Evolutionary conservation across 352 stramenopile genomes (phyloP).

Genomic region (Phytophthora agathidicida): DNA sequence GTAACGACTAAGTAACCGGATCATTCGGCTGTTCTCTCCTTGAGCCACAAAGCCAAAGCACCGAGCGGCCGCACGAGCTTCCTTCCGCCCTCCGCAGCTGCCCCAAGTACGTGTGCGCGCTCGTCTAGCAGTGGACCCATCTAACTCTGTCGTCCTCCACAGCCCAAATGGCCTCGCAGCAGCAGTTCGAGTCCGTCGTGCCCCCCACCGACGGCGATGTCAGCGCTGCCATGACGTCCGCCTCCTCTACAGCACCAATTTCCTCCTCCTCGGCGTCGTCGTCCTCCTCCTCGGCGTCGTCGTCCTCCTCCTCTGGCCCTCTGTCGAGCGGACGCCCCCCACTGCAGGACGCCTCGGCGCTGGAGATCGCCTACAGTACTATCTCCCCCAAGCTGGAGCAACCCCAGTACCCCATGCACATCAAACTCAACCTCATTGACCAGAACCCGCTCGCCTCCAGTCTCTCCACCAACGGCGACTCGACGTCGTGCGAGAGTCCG

Average conservation of each 20-base stretch:
- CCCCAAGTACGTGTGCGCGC: slow-evolving; percentile 11
- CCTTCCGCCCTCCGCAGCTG: slow-evolving; percentile 36
- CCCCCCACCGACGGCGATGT: slow-evolving; percentile 5
- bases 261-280: slow-evolving; percentile 1
- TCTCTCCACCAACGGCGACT: slow-evolving; percentile 55
- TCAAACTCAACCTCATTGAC: slow-evolving; percentile 87
- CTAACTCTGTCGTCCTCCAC: slow-evolving; percentile 11
- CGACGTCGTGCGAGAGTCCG: slow-evolving; percentile 74
- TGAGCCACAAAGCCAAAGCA: slow-evolving; percentile 28
- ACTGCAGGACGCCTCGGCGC: slow-evolving; percentile 37
- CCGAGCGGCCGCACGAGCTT: slow-evolving; percentile 25
- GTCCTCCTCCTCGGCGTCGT: slow-evolving; percentile 5
- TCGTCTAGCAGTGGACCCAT: not conserved
- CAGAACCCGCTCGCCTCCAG: slow-evolving; percentile 60
- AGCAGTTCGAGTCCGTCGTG: slow-evolving; percentile 22
- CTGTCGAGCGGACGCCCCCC: slow-evolving; percentile 24
- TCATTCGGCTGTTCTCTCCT: slow-evolving; percentile 14
- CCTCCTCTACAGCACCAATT: too few species aligned
- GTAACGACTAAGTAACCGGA: slow-evolving; percentile 27
- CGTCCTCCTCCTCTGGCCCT: slow-evolving; percentile 5
- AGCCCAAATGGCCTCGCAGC: slow-evolving; percentile 29
- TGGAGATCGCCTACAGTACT: slow-evolving; percentile 84
- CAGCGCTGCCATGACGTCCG: slow-evolving; percentile 6
- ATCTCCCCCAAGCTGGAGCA: slow-evolving; percentile 80
- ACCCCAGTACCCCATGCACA: slow-evolving; percentile 66